phyloP scores from a whole-genome alignment of 208 protist genomes.

The Leishmania tropica region DNA sequence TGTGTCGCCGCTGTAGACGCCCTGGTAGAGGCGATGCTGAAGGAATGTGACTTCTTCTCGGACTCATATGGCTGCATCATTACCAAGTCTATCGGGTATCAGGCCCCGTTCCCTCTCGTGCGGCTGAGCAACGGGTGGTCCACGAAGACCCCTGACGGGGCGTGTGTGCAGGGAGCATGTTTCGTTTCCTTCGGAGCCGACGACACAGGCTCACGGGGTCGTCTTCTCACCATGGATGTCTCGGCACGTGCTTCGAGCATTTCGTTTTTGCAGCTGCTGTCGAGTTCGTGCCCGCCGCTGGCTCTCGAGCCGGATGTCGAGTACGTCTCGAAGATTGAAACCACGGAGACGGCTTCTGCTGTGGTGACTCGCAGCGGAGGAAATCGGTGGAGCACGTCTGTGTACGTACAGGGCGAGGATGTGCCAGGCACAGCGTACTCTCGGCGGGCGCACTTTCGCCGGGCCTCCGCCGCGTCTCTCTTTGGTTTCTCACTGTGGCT shows the following conservation, averaged over 20 bases:
- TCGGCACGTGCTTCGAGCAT: conserved; percentile 7
- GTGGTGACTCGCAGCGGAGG: conserved; percentile 17
- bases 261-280: conserved; percentile 29
- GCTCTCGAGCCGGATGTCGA: conserved; percentile 9
- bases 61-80: conserved; percentile 61
- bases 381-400: conserved; percentile 15
- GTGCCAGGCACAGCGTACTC: background rate
- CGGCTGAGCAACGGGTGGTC: conserved; percentile 27
- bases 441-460: conserved; percentile 12
- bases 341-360: background rate
- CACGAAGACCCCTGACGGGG: background rate
- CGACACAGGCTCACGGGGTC: conserved; percentile 5
- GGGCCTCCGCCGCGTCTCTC: conserved; percentile 6
- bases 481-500: conserved; percentile 17
- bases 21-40: conserved; percentile 9
- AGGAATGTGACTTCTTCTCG: conserved; percentile 53
- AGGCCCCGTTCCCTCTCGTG: conserved; percentile 50
- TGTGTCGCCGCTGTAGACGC: background rate
- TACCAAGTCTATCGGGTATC: conserved; percentile 45
- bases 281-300: conserved; percentile 6
- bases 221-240: conserved; percentile 28
- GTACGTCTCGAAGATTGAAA: conserved; percentile 25
- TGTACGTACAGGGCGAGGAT: conserved; percentile 6
- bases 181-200: conserved; percentile 19
- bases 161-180: conserved; percentile 16